These are phyloP conservation scores for Epicoccum nigrum DNA, from an alignment of 2,329 filamentous ascomycete genomes.

Conservation along the genomic window DNA sequence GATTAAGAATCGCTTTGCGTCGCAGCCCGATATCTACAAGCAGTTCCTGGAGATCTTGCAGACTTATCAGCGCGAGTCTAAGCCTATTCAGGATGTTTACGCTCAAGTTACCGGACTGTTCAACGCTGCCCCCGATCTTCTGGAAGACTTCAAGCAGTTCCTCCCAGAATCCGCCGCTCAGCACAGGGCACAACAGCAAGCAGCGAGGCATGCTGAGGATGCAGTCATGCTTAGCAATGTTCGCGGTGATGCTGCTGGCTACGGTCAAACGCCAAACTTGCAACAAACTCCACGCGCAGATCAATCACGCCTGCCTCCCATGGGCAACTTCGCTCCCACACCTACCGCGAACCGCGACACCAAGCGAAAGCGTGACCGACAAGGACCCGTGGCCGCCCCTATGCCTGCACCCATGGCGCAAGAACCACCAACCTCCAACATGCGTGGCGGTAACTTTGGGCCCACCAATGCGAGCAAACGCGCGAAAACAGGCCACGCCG, in stretches of 20 bases:
- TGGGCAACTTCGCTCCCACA: constrained; percentile 90
- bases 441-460: constrained; percentile 36
- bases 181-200: constrained; percentile 60
- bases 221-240: constrained; percentile 69
- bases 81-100: constrained; percentile 98
- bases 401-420: constrained; percentile 41
- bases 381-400: constrained; percentile 52
- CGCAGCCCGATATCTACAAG: constrained; percentile 98
- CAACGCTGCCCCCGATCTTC: constrained; percentile 87
- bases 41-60: constrained; percentile 98
- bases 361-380: constrained; percentile 79
- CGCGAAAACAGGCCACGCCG: constrained; percentile 69
- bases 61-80: constrained; percentile 96
- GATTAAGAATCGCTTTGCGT: constrained; percentile 98
- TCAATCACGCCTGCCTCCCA: constrained; percentile 72
- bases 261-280: constrained; percentile 51
- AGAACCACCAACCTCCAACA: constrained; percentile 42
- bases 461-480: constrained; percentile 59
- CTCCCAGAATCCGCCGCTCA: constrained; percentile 85
- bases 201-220: constrained; percentile 71
- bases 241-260: constrained; percentile 59
- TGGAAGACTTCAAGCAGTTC: constrained; percentile 99
- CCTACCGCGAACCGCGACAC: constrained; percentile 84
- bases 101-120: constrained; percentile 95
- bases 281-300: constrained; percentile 57